phyloP scores from a whole-genome alignment of 371 early-diverging fungal species.

The Cladochytrium tenue region DNA sequence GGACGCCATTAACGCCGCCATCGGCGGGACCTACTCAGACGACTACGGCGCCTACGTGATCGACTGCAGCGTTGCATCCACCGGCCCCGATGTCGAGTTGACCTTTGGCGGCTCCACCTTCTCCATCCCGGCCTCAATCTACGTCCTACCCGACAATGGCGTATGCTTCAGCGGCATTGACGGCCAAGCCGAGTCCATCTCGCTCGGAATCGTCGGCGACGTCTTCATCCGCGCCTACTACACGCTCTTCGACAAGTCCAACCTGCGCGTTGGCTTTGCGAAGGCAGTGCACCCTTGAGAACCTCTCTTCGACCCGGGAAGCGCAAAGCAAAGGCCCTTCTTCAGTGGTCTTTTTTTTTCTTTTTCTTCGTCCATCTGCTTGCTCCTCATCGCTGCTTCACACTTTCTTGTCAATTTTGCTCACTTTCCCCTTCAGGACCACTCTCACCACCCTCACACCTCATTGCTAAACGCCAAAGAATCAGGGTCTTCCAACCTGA shows the following conservation, averaged over 20 bases:
- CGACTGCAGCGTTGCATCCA: not conserved
- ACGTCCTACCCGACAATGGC: constrained; percentile 11
- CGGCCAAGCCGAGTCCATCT: not conserved
- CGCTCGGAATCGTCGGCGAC: constrained; percentile 74
- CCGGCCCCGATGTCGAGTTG: constrained; percentile 68
- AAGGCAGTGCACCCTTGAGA: constrained; percentile 22
- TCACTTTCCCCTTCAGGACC: too few relatives aligned
- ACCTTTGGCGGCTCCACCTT: constrained; percentile 66
- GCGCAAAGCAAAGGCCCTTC: too few relatives aligned
- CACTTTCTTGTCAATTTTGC: too few relatives aligned
- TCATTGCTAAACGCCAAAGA: too few relatives aligned
- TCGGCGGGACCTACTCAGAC: constrained; percentile 71
- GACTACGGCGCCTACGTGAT: constrained; percentile 15
- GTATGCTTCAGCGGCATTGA: not conserved
- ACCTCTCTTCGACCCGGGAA: too few relatives aligned
- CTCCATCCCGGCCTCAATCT: constrained; percentile 40
- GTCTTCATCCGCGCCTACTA: constrained; percentile 88
- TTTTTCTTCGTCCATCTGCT: too few relatives aligned
- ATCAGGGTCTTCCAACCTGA: too few relatives aligned
- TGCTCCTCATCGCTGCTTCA: too few relatives aligned
- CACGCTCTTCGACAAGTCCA: constrained; percentile 67
- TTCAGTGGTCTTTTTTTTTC: too few relatives aligned
- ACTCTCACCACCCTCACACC: too few relatives aligned
- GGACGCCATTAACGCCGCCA: constrained; percentile 70
- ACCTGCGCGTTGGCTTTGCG: constrained; percentile 35